A percentile compares a stretch with the other conserved stretches of the same genome.
Conservation (phyloP, 495 filamentous ascomycete species). For the Aspergillus homomorphus region DNA sequence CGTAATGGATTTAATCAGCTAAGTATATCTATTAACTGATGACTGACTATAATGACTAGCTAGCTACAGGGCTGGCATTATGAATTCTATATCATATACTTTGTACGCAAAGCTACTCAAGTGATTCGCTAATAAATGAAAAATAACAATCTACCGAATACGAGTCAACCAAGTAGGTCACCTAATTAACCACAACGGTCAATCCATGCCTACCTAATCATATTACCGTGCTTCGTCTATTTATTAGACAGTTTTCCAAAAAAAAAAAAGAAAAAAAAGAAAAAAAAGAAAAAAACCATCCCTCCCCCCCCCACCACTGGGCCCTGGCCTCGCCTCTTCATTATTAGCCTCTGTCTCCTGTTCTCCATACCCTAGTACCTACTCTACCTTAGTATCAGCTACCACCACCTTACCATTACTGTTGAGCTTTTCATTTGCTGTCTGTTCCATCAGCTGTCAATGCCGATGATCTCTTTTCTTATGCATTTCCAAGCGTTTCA, state of each 20-base stretch:
- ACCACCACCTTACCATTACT: conserved; percentile 14
- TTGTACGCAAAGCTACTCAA: background rate
- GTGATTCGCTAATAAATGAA: background rate
- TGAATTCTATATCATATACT: background rate
- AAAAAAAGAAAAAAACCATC: conserved; percentile 4
- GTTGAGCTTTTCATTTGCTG: conserved; percentile 25
- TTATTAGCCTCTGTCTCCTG: conserved; percentile 10
- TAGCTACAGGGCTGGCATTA: background rate
- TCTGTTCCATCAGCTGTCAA: conserved; percentile 27
- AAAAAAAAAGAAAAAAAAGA: conserved; percentile 5
- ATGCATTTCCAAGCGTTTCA: conserved; percentile 24
- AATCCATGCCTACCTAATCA: conserved; percentile 7
- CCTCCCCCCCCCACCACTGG: conserved; percentile 6
- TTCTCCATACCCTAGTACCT: background rate
- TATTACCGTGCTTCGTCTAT: conserved; percentile 8
- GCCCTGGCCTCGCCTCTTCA: conserved; percentile 21
- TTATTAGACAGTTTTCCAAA: conserved; percentile 4
- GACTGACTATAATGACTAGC: background rate
- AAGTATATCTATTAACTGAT: background rate
- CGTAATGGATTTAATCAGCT: background rate
- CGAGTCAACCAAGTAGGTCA: background rate
- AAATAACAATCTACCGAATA: background rate
- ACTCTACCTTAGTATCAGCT: background rate
- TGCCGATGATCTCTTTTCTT: conserved; percentile 23
- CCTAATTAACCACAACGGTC: background rate